Evolutionary conservation across 2,329 filamentous ascomycete species (phyloP).

Genomic region (Arthrobotrys megalospora): DNA sequence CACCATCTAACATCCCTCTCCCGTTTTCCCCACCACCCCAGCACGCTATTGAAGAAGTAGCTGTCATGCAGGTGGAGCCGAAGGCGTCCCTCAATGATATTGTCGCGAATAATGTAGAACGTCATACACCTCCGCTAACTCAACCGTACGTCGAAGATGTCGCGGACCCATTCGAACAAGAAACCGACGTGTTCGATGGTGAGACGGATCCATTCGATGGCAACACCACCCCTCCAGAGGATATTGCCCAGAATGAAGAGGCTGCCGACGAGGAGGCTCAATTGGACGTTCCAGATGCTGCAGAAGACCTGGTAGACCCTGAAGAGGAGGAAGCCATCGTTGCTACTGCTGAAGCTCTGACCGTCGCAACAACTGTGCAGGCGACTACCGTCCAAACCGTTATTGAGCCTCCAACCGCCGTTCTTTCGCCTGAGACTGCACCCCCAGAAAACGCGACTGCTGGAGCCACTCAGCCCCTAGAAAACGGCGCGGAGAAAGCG

Average conservation of each 20-base stretch:
- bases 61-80: conserved; percentile 39
- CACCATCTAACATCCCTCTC: conserved; percentile 55
- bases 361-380: conserved; percentile 6
- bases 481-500: conserved; percentile 72
- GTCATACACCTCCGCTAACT: conserved; percentile 51
- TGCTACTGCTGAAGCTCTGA: conserved; percentile 68
- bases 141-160: conserved; percentile 58
- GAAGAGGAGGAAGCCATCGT: conserved; percentile 65
- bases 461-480: conserved; percentile 61
- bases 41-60: conserved; percentile 34
- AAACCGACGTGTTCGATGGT: conserved; percentile 48
- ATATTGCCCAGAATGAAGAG: conserved; percentile 70
- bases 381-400: conserved; percentile 24
- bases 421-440: conserved; percentile 42
- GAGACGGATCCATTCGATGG: conserved; percentile 56
- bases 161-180: conserved; percentile 54
- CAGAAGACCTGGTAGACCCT: conserved; percentile 36
- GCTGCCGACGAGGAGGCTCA: conserved; percentile 71
- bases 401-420: conserved; percentile 30
- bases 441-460: conserved; percentile 2
- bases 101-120: conserved; percentile 14
- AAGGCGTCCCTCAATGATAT: conserved; percentile 76
- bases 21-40: conserved; percentile 49
- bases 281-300: conserved; percentile 62
- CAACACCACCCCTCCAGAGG: conserved; percentile 30